phyloP scores from a whole-genome alignment of 2,329 filamentous ascomycete species.

The Exutisphaerella laricina region DNA sequence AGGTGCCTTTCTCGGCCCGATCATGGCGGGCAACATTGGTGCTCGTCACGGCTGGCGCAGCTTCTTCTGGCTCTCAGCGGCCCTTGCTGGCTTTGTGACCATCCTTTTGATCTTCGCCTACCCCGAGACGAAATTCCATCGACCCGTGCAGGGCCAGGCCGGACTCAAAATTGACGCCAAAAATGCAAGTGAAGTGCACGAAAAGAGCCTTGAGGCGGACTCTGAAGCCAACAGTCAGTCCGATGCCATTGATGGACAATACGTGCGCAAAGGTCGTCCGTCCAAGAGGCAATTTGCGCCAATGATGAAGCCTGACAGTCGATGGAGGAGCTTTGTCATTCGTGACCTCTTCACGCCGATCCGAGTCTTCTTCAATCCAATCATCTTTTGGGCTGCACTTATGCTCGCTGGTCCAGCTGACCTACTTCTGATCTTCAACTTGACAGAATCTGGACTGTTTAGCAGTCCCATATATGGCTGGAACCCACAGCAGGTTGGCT shows the following conservation, averaged over 20 bases:
- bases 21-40: constrained; percentile 41
- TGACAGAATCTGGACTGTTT: constrained; percentile 47
- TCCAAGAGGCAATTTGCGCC: constrained; percentile 37
- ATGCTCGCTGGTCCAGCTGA: constrained; percentile 35
- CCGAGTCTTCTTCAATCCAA: constrained; percentile 43
- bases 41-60: constrained; percentile 41
- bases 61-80: constrained; percentile 45
- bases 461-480: constrained; percentile 40
- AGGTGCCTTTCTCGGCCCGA: constrained; percentile 41
- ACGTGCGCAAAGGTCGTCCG: constrained; percentile 35
- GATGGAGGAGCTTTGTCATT: constrained; percentile 39
- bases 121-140: constrained; percentile 41
- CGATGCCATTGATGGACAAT: constrained; percentile 12
- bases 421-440: constrained; percentile 46
- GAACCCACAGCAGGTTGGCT: constrained; percentile 42
- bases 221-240: constrained; percentile 27
- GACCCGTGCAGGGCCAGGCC: constrained; percentile 15
- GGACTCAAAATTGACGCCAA: constrained; percentile 8
- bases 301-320: constrained; percentile 35
- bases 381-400: constrained; percentile 37
- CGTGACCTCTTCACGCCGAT: constrained; percentile 39
- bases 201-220: constrained; percentile 21
- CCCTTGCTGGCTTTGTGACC: constrained; percentile 37
- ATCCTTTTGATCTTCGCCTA: constrained; percentile 38
- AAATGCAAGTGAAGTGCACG: constrained; percentile 24